Base-by-base conservation (phyloP, 148 eudicot species). In the Silene latifolia region DNA sequence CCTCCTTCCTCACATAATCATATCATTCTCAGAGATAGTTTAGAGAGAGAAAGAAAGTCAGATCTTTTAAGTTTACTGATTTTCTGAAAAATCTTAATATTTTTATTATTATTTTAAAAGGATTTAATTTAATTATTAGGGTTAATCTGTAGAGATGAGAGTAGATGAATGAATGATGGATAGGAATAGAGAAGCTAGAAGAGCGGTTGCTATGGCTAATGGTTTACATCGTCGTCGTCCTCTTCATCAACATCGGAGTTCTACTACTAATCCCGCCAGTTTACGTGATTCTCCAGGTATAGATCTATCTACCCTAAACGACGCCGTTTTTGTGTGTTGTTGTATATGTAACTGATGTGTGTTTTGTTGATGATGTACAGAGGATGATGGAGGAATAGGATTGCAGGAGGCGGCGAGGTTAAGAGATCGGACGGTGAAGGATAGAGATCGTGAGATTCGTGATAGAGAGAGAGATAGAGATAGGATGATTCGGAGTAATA, bases 201-300 rank as follows among this genome's bases (percentile, higher is more conserved):
- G 90, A 74, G 86, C 85, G 53, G 81, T 78, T 54, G 84, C 86
- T 24, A 82, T 85, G 76, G 73, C 82, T 3, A 91, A 91, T 72
- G 93, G 96, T 7, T 80, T 90, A 20, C 77, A 87, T 0, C 79
- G 92, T 47, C 77, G 98, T 17, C 63, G 92, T 0, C 79, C 89
- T 48, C 77, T 93, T n/a, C 63, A 91, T 20, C 71, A 59, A 39
- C 93, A 87, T 44, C 64, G 97, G 68, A 89, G 83, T 18, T 86
- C 74, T 72, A 71, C 70, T 42, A 62, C 47, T 0, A 32, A 32
- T 32, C 35, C 35, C 3, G 35, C 35, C 3, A 32, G 3, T 32
- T 32, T 32, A 4, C 78, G 96, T 47, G 98, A 91, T 80, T 93
- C 97, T 4, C 89, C 96, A 76, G 98, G 97, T 93, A 75, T 56